Evolutionary conservation across 331 rosid genomes (phyloP).

Genomic region (Cydonia oblonga): DNA sequence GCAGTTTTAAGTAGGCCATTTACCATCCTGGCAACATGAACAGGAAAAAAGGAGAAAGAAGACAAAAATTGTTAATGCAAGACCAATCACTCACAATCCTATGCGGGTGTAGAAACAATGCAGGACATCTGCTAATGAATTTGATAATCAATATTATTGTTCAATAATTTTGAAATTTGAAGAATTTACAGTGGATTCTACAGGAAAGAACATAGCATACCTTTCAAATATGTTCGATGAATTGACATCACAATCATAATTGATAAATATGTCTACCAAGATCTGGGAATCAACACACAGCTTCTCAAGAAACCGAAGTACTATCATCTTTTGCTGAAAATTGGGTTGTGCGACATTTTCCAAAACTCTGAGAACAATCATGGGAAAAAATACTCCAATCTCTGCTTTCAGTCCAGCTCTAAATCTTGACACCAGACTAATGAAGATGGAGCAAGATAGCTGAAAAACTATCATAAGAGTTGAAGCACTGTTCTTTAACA

Average conservation of each 20-base stretch:
- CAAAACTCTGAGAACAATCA: constrained; percentile 96
- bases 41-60: constrained; percentile 8
- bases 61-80: constrained; percentile 3
- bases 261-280: constrained; percentile 89
- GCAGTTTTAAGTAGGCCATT: constrained; percentile 99
- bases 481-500: constrained; percentile 97
- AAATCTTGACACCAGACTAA: constrained; percentile 96
- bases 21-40: constrained; percentile 67
- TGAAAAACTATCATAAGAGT: constrained; percentile 94
- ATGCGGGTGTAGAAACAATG: constrained; percentile 1
- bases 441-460: constrained; percentile 95
- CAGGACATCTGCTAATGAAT: constrained; percentile 9
- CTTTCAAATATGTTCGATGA: constrained; percentile 99
- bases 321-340: constrained; percentile 97
- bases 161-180: neutral
- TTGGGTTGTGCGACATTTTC: constrained; percentile 96
- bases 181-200: constrained; percentile 1
- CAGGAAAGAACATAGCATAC: constrained; percentile 32
- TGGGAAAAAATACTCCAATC: constrained; percentile 97
- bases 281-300: constrained; percentile 91
- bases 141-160: constrained; percentile 12
- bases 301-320: constrained; percentile 94
- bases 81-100: constrained; percentile 12
- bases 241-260: constrained; percentile 98
- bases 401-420: constrained; percentile 97